These are phyloP conservation scores for Blastobotrys muscicola DNA, from an alignment of 805 yeast genomes.

Conservation along the genomic window DNA sequence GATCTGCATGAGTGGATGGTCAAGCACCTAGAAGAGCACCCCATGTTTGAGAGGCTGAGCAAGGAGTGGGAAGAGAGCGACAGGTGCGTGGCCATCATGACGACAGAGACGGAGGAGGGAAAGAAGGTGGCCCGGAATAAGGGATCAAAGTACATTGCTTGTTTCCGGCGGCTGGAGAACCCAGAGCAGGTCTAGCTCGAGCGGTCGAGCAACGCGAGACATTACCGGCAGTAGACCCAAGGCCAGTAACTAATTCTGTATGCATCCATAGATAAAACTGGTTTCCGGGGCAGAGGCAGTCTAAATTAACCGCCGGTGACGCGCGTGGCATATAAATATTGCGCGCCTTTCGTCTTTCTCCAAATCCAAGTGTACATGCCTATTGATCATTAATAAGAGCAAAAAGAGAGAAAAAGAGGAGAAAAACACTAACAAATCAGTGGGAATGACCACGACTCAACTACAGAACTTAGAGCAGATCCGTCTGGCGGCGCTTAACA, in stretches of 20 bases:
- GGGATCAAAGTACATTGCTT: conserved; percentile 82
- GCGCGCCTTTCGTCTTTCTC: no score
- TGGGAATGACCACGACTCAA: background rate
- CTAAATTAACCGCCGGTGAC: no score
- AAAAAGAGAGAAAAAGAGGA: background rate
- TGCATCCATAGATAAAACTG: no score
- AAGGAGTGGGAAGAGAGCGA: conserved; percentile 75
- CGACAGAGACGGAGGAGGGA: conserved; percentile 93
- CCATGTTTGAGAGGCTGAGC: conserved; percentile 72
- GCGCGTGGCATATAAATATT: no score
- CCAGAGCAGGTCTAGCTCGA: conserved; percentile 6
- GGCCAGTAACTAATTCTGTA: background rate
- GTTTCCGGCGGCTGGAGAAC: conserved; percentile 53
- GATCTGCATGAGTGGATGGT: conserved; percentile 97
- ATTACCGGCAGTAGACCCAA: background rate
- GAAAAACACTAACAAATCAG: background rate
- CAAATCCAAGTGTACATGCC: no score
- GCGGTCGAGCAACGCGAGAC: background rate
- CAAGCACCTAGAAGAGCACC: conserved; percentile 80
- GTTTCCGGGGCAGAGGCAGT: no score
- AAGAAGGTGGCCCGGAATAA: conserved; percentile 88
- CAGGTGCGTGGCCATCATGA: conserved; percentile 78
- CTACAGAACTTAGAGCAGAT: conserved; percentile 7
- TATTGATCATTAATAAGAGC: background rate
- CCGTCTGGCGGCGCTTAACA: conserved; percentile 13